Conservation (phyloP, 805 yeast species). For the Wickerhamomyces silvicola region DNA sequence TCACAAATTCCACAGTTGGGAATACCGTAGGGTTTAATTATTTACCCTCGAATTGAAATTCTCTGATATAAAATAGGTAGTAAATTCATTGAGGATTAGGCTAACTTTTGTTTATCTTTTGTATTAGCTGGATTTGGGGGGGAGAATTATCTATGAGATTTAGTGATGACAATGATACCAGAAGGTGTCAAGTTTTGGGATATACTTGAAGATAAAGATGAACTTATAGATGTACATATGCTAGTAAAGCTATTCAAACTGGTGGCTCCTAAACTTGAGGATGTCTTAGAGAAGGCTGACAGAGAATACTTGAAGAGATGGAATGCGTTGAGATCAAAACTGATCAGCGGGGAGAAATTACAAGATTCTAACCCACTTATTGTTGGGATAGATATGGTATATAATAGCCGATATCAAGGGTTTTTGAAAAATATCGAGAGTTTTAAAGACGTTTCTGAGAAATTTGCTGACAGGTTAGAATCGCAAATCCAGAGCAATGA, state of each 20-base stretch:
- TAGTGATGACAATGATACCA: no score
- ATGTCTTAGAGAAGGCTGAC: not conserved
- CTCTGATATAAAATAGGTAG: no score
- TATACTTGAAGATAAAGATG: constrained; percentile 5
- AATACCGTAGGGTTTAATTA: no score
- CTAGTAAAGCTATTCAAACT: constrained; percentile 8
- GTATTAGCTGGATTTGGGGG: no score
- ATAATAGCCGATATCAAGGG: constrained; percentile 1
- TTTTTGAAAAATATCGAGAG: constrained; percentile 2
- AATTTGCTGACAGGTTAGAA: constrained; percentile 8
- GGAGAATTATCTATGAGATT: no score
- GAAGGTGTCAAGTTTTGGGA: constrained; percentile 1
- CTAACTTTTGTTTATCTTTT: no score
- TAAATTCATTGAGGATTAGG: no score
- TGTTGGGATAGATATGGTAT: constrained; percentile 1
- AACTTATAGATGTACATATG: constrained; percentile 6
- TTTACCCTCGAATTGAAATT: no score
- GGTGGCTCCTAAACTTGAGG: constrained; percentile 8
- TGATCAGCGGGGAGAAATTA: not conserved
- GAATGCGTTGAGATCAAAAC: constrained; percentile 1
- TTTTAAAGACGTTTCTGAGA: constrained; percentile 6
- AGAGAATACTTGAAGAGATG: constrained; percentile 1
- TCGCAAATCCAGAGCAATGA: constrained; percentile 6
- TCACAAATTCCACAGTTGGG: no score
- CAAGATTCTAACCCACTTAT: not conserved